Percentiles rank a stretch among this genome's conserved stretches.
phyloP scores from a whole-genome alignment of 2,329 filamentous ascomycete genomes.

The Zalaria obscura region DNA sequence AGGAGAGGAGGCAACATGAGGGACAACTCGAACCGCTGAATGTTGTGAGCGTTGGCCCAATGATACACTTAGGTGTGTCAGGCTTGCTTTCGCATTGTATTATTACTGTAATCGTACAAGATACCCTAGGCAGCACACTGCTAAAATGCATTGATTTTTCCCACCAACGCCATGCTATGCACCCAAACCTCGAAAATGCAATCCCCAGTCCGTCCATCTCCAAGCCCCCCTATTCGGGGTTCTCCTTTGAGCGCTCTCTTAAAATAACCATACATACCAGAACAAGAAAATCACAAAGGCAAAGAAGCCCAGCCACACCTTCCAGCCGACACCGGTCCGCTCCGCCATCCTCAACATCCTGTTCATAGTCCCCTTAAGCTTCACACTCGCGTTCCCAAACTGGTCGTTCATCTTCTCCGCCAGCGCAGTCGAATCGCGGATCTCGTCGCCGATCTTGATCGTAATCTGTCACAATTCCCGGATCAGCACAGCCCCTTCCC shows the following conservation, averaged over 20 bases:
- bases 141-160: neutral
- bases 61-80: too few species aligned
- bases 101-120: neutral
- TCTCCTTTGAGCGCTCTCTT: neutral
- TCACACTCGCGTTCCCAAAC: constrained; percentile 72
- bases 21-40: neutral
- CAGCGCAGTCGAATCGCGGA: constrained; percentile 73
- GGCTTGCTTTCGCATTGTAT: too few species aligned
- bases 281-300: constrained; percentile 70
- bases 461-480: constrained; percentile 49
- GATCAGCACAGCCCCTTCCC: neutral
- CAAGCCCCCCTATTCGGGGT: neutral
- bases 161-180: constrained; percentile 3
- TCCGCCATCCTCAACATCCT: constrained; percentile 94
- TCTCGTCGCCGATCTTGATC: constrained; percentile 85
- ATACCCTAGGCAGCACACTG: neutral
- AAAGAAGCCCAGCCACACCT: constrained; percentile 84
- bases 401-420: constrained; percentile 92
- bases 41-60: neutral
- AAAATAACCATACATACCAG: constrained; percentile 75
- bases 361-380: constrained; percentile 86
- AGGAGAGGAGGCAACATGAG: constrained; percentile 1
- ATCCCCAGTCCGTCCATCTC: neutral
- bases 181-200: neutral
- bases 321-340: constrained; percentile 89